phyloP scores from a whole-genome alignment of 495 filamentous ascomycete genomes.

The Trichoderma erinaceum region DNA sequence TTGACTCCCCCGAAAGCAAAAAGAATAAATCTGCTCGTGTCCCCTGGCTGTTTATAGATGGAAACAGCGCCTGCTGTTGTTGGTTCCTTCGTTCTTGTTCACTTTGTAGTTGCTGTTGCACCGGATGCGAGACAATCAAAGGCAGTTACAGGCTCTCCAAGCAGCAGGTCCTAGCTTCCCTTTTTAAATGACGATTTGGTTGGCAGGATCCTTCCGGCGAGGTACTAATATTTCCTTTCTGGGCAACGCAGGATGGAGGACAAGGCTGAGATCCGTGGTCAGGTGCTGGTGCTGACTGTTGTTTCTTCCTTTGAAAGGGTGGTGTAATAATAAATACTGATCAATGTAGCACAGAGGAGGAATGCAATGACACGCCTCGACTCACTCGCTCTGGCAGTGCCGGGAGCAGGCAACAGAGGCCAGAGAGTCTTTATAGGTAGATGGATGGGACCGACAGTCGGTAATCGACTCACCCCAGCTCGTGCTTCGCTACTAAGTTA shows the following conservation, averaged over 20 bases:
- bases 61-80: not conserved
- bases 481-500: not conserved
- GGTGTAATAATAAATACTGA: not conserved
- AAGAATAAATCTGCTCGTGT: not conserved
- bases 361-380: not conserved
- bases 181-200: not conserved
- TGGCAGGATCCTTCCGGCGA: not conserved
- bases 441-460: not conserved
- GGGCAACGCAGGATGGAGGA: not conserved
- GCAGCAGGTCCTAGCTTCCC: constrained; percentile 4
- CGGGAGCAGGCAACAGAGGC: not conserved
- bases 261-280: constrained; percentile 1
- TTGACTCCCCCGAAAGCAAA: not conserved
- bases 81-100: not conserved
- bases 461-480: not conserved
- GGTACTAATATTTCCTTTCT: not conserved
- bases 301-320: not conserved
- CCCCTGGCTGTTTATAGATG: not conserved
- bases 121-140: constrained; percentile 12
- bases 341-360: not conserved
- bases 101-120: not conserved
- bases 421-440: not conserved
- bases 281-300: not conserved
- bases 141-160: not conserved
- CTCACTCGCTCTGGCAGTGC: too few relatives aligned